Evolutionary conservation across 768 basidiomycete genomes (phyloP), one percentile per base, ranked within the genome.

Genomic region (Auricularia auricula-judae): DNA sequence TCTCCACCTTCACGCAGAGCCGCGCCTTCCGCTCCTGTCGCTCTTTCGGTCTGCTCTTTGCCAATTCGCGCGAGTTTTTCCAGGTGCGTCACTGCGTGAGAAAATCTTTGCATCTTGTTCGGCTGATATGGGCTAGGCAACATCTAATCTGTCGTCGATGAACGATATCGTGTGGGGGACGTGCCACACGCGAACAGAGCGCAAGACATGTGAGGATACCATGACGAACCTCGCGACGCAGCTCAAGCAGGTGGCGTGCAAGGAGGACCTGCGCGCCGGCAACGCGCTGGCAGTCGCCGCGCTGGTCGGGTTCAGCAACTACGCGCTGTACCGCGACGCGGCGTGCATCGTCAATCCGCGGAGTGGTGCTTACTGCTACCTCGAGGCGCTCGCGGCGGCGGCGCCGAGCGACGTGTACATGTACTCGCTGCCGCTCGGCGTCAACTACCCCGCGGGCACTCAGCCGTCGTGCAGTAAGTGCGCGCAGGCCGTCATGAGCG

Each of bases 101-200:
- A 66, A 18, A 59, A 35, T 47, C 34, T 36, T 35, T 39, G 4
- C 61, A 29, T 12, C 60, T n/a, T 34, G 42, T 65, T 36, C 23
- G 62, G 59, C 21, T 56, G 43, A 18, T 63, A 56, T 33, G 39
- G 36, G 18, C 62, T 77, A 91, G 88, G 85, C 86, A 42, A 87
- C 88, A 74, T 70, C 73, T 2, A 85, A 89, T 73, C 70, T 84
- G 47, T 81, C 83, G 1, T 71, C 80, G 42, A 78, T 91, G 70
- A 93, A 92, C 69, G 73, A 77, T 8, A 77, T 91, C 61, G 70
- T 93, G 5, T 90, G 89, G 86, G 89, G 88, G 2, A 90, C 87
- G 0, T 94, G 92, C 73, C 86, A 91, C 68, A 88, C 89, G 4
- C 74, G 71, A 16, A 70, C 74, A 1, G 70, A 72, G 2, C 71